Evolutionary conservation across 768 basidiomycete species (phyloP).

Genomic region (Pulveroboletus frians): DNA sequence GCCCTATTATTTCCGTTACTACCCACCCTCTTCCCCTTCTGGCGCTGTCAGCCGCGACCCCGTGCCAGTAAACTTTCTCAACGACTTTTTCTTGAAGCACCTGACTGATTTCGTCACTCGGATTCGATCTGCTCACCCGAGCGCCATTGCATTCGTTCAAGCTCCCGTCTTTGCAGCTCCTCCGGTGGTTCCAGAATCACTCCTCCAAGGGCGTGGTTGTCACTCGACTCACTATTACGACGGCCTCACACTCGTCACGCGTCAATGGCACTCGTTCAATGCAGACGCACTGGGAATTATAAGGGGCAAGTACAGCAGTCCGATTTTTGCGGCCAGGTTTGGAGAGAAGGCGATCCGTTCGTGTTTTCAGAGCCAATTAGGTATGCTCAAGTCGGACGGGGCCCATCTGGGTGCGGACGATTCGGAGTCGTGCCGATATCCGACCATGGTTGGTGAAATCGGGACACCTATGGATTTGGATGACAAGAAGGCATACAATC

Average conservation of each 20-base stretch:
- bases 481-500: constrained; percentile 72
- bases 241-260: constrained; percentile 86
- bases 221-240: constrained; percentile 92
- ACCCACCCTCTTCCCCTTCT: constrained; percentile 26
- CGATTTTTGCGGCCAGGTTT: constrained; percentile 68
- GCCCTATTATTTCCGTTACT: constrained; percentile 69
- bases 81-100: constrained; percentile 78
- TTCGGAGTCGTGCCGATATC: constrained; percentile 41
- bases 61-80: constrained; percentile 58
- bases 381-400: constrained; percentile 72
- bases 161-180: constrained; percentile 87
- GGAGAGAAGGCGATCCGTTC: constrained; percentile 83
- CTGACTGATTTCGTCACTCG: constrained; percentile 50
- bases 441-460: constrained; percentile 93
- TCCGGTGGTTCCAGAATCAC: constrained; percentile 51
- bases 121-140: constrained; percentile 66
- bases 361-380: no score
- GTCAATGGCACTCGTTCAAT: constrained; percentile 94
- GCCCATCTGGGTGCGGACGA: constrained; percentile 45
- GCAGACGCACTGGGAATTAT: constrained; percentile 92
- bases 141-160: constrained; percentile 85
- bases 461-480: constrained; percentile 97
- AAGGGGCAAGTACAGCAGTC: constrained; percentile 69
- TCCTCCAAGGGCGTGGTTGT: constrained; percentile 60
- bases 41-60: constrained; percentile 1